Base-by-base conservation (phyloP, 192 early-diverging fungal genomes). In the Backusella mclennaniae region DNA sequence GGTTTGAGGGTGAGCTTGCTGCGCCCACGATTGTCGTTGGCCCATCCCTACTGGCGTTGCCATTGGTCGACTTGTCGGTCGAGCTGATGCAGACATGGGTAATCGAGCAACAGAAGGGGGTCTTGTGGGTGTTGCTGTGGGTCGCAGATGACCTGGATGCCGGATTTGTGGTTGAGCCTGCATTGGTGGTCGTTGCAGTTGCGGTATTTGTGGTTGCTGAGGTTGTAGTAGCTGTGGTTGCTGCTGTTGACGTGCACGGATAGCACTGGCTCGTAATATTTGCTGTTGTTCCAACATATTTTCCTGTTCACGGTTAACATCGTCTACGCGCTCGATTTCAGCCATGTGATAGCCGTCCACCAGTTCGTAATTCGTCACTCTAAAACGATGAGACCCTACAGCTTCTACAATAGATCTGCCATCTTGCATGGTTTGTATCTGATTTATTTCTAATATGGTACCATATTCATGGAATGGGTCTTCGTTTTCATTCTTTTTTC, bases 331-430 rank as follows among this genome's bases (percentile, higher is more conserved):
- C 35, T 89, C 85, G 2, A 87, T 71, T 1, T 76, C 78, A 14
- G 82, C 88, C 9, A 81, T 75, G 46, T 82, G 78, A 69, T 85
- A 89, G 0, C 85, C 85, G n/a, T 89, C 85, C 49, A 76, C 72
- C 26, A 75, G 69, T 9, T 77, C 53, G 52, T 77, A 75, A 23
- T 77, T 79, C 29, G 80, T 19, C 6, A 89, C 74, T 42, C 78
- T 78, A 63, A 88, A 88, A 11, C 85, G 80, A 49, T 79, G 82
- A 1, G 84, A 59, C 6, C 87, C 88, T 38, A 84, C 69, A 15
- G 85, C 83, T 73, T 88, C 84, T 0, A 89, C 85, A 11, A 89
- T 39, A 4, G 80, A 83, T 31, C 87, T 80, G 11, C 87, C 88
- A 70, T 88, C 87, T 0, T 66, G 71, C 6, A 88, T 67, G 21